Evolutionary conservation across 345 rosid species (phyloP), one percentile per base, ranked within the genome.

Genomic region (Murraya paniculata): DNA sequence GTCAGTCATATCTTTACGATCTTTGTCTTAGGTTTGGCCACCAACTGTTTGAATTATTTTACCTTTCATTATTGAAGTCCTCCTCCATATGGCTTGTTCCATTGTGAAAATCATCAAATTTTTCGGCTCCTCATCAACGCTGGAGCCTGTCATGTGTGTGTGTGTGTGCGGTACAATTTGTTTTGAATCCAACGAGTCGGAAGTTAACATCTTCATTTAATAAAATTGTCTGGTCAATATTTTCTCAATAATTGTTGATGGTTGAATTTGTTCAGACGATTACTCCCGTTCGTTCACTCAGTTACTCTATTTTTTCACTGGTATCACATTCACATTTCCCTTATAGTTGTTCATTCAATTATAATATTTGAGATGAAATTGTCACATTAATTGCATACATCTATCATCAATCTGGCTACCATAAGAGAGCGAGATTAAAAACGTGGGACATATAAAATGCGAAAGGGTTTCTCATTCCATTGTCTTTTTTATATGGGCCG

Each of bases 21-120:
- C 67, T 50, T 35, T 74, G 41, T 62, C 77, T 24, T 64, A 48
- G 50, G 78, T 76, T 55, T 73, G 60, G 70, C 45, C 60, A 10
- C 28, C 4, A 2, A 0, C 50, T 13, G 50, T 45, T 45, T 45
- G 50, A 11, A 13, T 45, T 45, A 45, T 45, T 16, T 13, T 45
- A 45, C 13, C 50, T 45, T 45, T 45, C 5, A 45, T 45, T 45
- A 45, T 45, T 45, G 50, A 45, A 45, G 50, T 3, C 50, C 50
- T n/a, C 9, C 41, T 14, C 27, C 28, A 2, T 9, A 27, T 39
- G 77, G 5, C 58, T 60, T 60, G 36, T 1, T 73, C 57, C 58
- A 0, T 7, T 2, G 21, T 21, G 35, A 53, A 31, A 28, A 53
- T 27, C n/a, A 64, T 64, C 68, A 5, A 64, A 13, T 6, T 64